Conservation (phyloP, 225 moss, liverwort and hornwort species). For the Sphagnum contortum region DNA sequence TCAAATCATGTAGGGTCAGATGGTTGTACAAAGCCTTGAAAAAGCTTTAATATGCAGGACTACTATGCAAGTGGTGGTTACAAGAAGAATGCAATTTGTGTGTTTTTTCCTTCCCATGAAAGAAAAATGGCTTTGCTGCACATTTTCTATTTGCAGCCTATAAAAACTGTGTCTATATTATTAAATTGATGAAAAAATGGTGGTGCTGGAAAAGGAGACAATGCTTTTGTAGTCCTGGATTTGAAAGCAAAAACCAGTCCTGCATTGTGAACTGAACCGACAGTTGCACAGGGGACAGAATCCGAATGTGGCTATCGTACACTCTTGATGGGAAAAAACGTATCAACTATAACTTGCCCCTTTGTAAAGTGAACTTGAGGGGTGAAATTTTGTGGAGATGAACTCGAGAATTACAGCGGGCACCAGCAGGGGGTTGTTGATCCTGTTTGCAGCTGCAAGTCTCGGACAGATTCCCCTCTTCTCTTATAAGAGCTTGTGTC, state of each 20-base stretch:
- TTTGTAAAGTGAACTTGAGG: slow-evolving; percentile 38
- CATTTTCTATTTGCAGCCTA: too few relatives aligned
- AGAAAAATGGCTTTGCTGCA: too few relatives aligned
- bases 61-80: too few relatives aligned
- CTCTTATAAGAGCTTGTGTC: slow-evolving; percentile 52
- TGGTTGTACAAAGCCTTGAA: too few relatives aligned
- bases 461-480: background rate
- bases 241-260: slow-evolving; percentile 28
- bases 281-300: slow-evolving; percentile 45
- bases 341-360: slow-evolving; percentile 53
- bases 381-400: slow-evolving; percentile 29
- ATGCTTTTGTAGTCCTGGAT: slow-evolving; percentile 35
- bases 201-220: slow-evolving; percentile 5
- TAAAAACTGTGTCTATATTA: too few relatives aligned
- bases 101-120: too few relatives aligned
- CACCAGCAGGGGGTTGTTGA: slow-evolving; percentile 8
- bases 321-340: slow-evolving; percentile 56
- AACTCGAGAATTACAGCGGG: slow-evolving; percentile 43
- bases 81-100: too few relatives aligned
- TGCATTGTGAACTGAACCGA: slow-evolving; percentile 40
- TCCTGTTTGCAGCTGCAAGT: too few relatives aligned
- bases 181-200: background rate
- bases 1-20: too few relatives aligned
- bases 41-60: too few relatives aligned
- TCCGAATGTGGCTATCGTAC: slow-evolving; percentile 86